Percentiles rank a stretch among this genome's conserved stretches.
Evolutionary conservation across 805 yeast genomes (phyloP).

Genomic region (Candida peoriensis): DNA sequence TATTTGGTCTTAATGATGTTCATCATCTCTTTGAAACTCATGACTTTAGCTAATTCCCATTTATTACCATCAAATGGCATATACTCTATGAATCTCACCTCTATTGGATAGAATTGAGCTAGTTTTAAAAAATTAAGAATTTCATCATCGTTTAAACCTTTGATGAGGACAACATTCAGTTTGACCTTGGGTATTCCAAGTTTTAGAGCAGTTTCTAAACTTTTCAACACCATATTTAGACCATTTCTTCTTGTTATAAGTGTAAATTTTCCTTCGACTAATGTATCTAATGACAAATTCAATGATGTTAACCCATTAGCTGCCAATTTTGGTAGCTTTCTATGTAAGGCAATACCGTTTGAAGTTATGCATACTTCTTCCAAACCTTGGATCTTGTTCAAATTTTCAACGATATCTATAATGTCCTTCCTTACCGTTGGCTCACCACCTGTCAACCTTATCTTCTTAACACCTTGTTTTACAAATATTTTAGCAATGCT

Average conservation of each 20-base stretch:
- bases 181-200: conserved; percentile 42
- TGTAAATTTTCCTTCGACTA: conserved; percentile 45
- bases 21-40: conserved; percentile 40
- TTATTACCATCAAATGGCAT: conserved; percentile 57
- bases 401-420: conserved; percentile 34
- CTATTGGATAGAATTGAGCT: conserved; percentile 34
- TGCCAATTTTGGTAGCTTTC: conserved; percentile 40
- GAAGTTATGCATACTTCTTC: conserved; percentile 47
- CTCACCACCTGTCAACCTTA: conserved; percentile 52
- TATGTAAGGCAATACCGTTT: conserved; percentile 45
- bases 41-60: conserved; percentile 42
- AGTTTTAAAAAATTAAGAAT: conserved; percentile 40
- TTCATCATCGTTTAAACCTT: conserved; percentile 47
- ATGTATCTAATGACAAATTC: conserved; percentile 45
- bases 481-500: conserved; percentile 40
- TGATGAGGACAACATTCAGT: conserved; percentile 46
- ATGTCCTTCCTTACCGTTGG: conserved; percentile 50
- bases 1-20: conserved; percentile 27
- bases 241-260: conserved; percentile 49
- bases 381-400: conserved; percentile 37
- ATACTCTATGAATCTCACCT: conserved; percentile 50
- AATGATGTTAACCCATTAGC: conserved; percentile 40
- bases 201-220: conserved; percentile 39
- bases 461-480: conserved; percentile 43
- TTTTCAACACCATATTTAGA: conserved; percentile 36